phyloP scores from a whole-genome alignment of 768 basidiomycete species.

The Pisolithus marmoratus region DNA sequence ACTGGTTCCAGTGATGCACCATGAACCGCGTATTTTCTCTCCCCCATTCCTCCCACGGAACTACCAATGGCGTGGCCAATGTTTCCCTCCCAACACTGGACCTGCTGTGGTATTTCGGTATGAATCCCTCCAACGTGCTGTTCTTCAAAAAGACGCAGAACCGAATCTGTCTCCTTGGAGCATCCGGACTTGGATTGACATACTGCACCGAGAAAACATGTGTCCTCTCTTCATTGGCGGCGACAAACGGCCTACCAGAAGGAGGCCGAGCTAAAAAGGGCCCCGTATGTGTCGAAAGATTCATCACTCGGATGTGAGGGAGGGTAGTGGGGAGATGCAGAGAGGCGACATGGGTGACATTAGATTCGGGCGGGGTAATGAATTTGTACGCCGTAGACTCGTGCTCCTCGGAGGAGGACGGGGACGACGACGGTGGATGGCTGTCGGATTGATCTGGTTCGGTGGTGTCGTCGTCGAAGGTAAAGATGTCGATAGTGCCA shows the following conservation, averaged over 20 bases:
- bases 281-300: slow-evolving; percentile 27
- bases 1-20: slow-evolving; percentile 16
- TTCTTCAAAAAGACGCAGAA: slow-evolving; percentile 31
- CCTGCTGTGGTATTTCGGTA: slow-evolving; percentile 3
- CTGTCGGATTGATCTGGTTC: no score
- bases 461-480: slow-evolving; percentile 24
- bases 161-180: slow-evolving; percentile 5
- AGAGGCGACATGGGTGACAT: slow-evolving; percentile 14
- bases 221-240: slow-evolving; percentile 20
- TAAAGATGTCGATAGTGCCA: slow-evolving; percentile 41
- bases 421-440: no score
- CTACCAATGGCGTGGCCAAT: not conserved
- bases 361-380: not conserved
- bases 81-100: not conserved
- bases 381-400: not conserved
- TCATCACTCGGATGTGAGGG: slow-evolving; percentile 8
- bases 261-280: slow-evolving; percentile 27
- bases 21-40: slow-evolving; percentile 29
- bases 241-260: slow-evolving; percentile 17
- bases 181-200: not conserved
- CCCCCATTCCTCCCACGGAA: slow-evolving; percentile 38
- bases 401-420: no score
- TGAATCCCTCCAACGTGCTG: slow-evolving; percentile 18
- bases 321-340: slow-evolving; percentile 11
- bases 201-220: slow-evolving; percentile 24